These are phyloP conservation scores for Rhododendron vialii DNA, from an alignment of 148 eudicot genomes.

Conservation along the genomic window DNA sequence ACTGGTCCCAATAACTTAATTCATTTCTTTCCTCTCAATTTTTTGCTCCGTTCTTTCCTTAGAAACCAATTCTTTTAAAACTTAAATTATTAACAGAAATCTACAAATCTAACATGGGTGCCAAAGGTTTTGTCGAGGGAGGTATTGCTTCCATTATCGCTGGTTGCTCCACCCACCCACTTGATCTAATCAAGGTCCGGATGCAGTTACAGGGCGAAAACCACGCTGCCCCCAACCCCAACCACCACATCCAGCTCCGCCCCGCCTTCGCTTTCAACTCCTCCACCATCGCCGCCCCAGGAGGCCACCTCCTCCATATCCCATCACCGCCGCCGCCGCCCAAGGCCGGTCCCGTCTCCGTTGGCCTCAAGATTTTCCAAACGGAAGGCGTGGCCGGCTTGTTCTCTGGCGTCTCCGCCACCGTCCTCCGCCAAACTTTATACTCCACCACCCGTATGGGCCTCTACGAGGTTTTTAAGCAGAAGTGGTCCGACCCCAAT, in stretches of 20 bases:
- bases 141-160: conserved; percentile 54
- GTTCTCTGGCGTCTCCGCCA: conserved; percentile 52
- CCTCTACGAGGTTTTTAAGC: conserved; percentile 38
- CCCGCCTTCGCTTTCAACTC: conserved; percentile 34
- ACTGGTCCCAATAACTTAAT: conserved; percentile 19
- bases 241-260: conserved; percentile 20
- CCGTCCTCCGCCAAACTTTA: conserved; percentile 50
- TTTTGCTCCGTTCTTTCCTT: neutral
- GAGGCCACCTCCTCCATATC: neutral
- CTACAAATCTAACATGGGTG: conserved; percentile 19
- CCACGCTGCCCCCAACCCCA: neutral
- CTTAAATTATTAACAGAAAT: too few species aligned
- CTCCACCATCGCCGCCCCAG: neutral
- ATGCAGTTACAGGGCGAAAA: conserved; percentile 63
- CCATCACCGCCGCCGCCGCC: conserved; percentile 20
- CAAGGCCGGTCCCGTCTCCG: conserved; percentile 28
- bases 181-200: conserved; percentile 54
- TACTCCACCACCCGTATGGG: conserved; percentile 64
- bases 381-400: conserved; percentile 41
- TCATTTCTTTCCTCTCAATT: neutral
- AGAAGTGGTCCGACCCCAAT: conserved; percentile 34
- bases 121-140: conserved; percentile 57
- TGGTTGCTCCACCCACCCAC: conserved; percentile 59
- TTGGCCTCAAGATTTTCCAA: conserved; percentile 32
- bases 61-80: neutral